Base-by-base conservation (phyloP, 345 rosid species). In the Dipteronia dyeriana region DNA sequence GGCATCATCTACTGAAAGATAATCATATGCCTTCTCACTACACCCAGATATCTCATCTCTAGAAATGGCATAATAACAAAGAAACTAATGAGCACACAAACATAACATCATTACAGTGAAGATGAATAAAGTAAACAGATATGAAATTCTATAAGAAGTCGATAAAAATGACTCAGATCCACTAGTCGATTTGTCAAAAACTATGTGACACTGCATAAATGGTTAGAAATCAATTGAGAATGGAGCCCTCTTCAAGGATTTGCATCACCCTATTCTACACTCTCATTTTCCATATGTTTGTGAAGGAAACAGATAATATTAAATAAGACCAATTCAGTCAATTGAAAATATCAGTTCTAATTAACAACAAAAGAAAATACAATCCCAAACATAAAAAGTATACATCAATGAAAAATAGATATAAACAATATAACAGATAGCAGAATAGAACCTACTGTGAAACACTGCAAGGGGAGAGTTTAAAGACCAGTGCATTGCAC, bases 21-120 rank as follows among this genome's bases (percentile, higher is more conserved):
- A 88, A 86, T 94, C 97, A 72, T 92, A 94, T 54, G 99, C 98
- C 88, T 92, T 97, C 92, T 97, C 99, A 65, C 97, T 94, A 90
- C 99, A 97, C 78, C 99, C 98, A 75, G 98, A 91, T 82, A 97
- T 94, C 82, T 97, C 99, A 80, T 97, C 98, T 82, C 98, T 97
- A 78, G 19, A 76, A 74, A 53, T 25, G 20, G 68, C 11, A 47
- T 16, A 70, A 29, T 13, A 31, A 31, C 9, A 17, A 31, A 71
- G 29, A n/a, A 75, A 73, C n/a, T 66, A 45, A 29, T 69, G 8
- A 75, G 38, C 38, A 74, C 20, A 56, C 2, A 38, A 41, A 20
- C 20, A 57, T 19, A 2, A 66, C 9, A 5, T 22, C 17, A 34
- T 43, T 31, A 8, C 7, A 19, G 29, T 19, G 60, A 43, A 4